Conservation (phyloP, 176 grass and related monocot genomes). For the Oryza brachyantha region DNA sequence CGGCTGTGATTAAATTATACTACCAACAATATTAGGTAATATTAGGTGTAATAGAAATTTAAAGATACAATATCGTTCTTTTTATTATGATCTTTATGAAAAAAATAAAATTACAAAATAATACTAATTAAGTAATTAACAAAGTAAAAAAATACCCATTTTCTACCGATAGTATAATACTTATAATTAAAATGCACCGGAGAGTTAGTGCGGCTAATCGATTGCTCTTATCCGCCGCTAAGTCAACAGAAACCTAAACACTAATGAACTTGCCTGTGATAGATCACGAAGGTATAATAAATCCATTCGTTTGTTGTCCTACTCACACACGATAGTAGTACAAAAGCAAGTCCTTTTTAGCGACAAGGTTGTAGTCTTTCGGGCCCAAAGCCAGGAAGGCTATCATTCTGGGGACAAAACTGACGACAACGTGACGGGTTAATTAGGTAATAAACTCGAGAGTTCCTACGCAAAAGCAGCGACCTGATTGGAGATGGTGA, state of each 20-base stretch:
- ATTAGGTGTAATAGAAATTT: too few relatives aligned
- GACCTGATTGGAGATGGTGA: too few relatives aligned
- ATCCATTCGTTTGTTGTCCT: not conserved
- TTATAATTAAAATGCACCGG: too few relatives aligned
- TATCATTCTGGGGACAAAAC: not conserved
- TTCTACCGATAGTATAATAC: too few relatives aligned
- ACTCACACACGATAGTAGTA: not conserved
- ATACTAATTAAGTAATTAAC: too few relatives aligned
- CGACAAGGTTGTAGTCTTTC: not conserved
- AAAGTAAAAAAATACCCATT: too few relatives aligned
- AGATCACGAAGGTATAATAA: not conserved
- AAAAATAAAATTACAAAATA: too few relatives aligned
- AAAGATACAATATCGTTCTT: too few relatives aligned
- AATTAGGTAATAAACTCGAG: not conserved
- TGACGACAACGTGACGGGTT: not conserved
- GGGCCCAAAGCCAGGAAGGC: not conserved
- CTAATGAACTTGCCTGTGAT: not conserved
- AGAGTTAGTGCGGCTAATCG: slow-evolving; percentile 7
- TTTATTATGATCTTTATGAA: too few relatives aligned
- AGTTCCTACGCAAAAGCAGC: too few relatives aligned
- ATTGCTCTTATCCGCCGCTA: slow-evolving; percentile 13
- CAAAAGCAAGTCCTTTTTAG: not conserved
- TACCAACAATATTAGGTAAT: too few relatives aligned
- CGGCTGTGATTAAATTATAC: too few relatives aligned
- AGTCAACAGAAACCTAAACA: not conserved